These are phyloP conservation scores for Fereydounia khargensis DNA, from an alignment of 1,284 basidiomycete genomes.

Conservation along the genomic window DNA sequence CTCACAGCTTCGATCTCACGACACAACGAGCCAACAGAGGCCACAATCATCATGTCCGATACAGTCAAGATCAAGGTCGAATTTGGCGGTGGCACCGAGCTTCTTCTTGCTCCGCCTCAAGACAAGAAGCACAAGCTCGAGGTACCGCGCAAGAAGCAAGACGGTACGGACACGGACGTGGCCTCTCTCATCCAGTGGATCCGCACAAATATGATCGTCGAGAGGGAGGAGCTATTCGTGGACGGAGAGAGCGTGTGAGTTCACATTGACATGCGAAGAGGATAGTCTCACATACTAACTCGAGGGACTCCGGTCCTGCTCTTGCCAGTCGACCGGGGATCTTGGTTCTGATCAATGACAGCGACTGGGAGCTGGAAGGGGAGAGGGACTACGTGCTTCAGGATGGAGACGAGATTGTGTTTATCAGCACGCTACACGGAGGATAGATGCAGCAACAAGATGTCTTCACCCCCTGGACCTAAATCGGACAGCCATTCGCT, in stretches of 20 bases:
- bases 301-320: no score
- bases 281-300: background rate
- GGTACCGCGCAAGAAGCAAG: conserved; percentile 16
- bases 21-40: no score
- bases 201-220: conserved; percentile 73
- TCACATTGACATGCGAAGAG: no score
- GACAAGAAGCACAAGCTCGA: conserved; percentile 41
- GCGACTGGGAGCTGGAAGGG: conserved; percentile 96
- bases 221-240: conserved; percentile 83
- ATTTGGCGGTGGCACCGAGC: conserved; percentile 51
- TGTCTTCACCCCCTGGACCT: no score
- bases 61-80: conserved; percentile 30
- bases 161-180: conserved; percentile 64
- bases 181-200: conserved; percentile 77
- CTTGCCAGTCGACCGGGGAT: conserved; percentile 92
- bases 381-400: conserved; percentile 82
- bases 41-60: no score
- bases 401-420: conserved; percentile 82
- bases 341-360: conserved; percentile 89
- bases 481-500: no score
- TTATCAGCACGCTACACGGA: conserved; percentile 93
- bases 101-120: conserved; percentile 49
- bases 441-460: no score
- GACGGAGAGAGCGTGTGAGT: conserved; percentile 85
- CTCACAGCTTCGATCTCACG: no score